Conservation (phyloP, 805 yeast species). For the Pichia exigua region DNA sequence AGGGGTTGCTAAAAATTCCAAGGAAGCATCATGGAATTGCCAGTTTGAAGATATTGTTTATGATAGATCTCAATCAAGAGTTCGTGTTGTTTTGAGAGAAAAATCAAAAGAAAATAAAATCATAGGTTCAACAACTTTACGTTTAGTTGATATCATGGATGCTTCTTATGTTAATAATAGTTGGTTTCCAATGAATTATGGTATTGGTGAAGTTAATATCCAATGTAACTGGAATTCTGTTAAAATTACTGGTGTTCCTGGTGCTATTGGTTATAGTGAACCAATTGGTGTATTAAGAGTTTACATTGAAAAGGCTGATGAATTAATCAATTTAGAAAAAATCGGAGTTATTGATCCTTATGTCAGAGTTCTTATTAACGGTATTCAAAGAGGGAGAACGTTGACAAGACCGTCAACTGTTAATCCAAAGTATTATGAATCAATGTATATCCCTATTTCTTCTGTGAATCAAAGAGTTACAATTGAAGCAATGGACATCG, state of each 20-base stretch:
- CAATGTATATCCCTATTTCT: slow-evolving; percentile 73
- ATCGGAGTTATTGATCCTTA: slow-evolving; percentile 93
- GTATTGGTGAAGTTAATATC: slow-evolving; percentile 66
- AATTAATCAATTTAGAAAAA: slow-evolving; percentile 75
- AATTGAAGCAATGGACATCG: slow-evolving; percentile 89
- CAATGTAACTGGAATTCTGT: slow-evolving; percentile 84
- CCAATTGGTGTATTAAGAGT: slow-evolving; percentile 91
- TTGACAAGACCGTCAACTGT: slow-evolving; percentile 54
- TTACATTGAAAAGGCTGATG: slow-evolving; percentile 59
- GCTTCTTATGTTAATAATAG: slow-evolving; percentile 68
- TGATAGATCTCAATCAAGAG: slow-evolving; percentile 58
- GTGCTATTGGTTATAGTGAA: slow-evolving; percentile 77
- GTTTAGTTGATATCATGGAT: slow-evolving; percentile 60
- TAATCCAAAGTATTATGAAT: slow-evolving; percentile 81
- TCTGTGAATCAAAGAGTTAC: slow-evolving; percentile 77
- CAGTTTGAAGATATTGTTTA: slow-evolving; percentile 57
- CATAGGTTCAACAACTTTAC: slow-evolving; percentile 52
- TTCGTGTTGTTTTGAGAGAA: slow-evolving; percentile 60
- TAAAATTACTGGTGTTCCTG: slow-evolving; percentile 54
- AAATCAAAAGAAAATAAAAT: slow-evolving; percentile 47
- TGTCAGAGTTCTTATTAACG: slow-evolving; percentile 69
- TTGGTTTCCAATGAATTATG: slow-evolving; percentile 66
- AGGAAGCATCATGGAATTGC: slow-evolving; percentile 60
- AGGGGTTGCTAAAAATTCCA: slow-evolving; percentile 47
- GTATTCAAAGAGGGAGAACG: slow-evolving; percentile 71